Base-by-base conservation (phyloP, 2,329 filamentous ascomycete species). In the Colletotrichum sp. region DNA sequence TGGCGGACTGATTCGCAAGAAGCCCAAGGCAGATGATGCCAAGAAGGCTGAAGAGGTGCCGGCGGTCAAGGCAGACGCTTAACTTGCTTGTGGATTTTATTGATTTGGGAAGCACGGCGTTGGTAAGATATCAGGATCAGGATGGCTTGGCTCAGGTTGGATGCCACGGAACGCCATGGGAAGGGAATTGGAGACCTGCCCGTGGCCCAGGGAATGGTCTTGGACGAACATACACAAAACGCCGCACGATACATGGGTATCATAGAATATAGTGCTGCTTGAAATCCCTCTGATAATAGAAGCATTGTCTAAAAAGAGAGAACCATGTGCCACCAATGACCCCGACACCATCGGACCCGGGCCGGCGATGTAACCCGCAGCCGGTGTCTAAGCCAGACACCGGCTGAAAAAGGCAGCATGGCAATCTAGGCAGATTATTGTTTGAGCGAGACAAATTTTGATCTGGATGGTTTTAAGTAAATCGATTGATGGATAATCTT, bases 1-100 rank as follows among this genome's bases (percentile, higher is more conserved):
- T 8, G 82, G 81, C 16, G 83, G 85, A 3, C 81, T 89, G 79
- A 80, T 90, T 24, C 83, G 88, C 64, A 90, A 90, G 82, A 91
- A 90, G 80, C 80, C 84, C n/a, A 90, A 90, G 77, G 4, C 12
- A 34, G 59, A 63, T 8, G 59, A 63, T 34, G 30, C 30, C 21
- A 21, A 30, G 12, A 34, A 63, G 59, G 21, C 55, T 28, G 8
- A 63, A 63, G 59, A 63, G 30, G 12, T 28, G n/a, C 18, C n/a
- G 21, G 10, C 30, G 7, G 59, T 21, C 30, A 36, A 30, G n/a
- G 30, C 9, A 34, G 62, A 24, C 12, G 8, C 32, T 26, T 21
- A 3, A 36, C 34, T 44, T 44, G 13, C 3, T 3, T 16, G 5
- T 24, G 21, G 8, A 39, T 16, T 39, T n/a, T 13, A 24, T 44